Conservation (phyloP, 768 basidiomycete genomes). For the Lentinula lateritia region DNA sequence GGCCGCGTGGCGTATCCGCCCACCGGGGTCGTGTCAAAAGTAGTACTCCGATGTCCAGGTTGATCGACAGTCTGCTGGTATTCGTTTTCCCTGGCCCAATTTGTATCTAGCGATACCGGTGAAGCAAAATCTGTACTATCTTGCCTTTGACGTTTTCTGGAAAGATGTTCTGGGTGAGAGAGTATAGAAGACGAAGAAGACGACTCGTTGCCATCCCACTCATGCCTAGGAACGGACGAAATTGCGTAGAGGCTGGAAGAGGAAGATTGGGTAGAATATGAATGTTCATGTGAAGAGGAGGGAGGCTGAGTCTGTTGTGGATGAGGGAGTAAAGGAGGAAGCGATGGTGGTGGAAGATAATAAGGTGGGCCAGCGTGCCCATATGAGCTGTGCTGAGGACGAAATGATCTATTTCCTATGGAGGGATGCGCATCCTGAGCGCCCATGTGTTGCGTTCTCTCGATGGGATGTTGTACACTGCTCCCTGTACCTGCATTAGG, state of each 20-base stretch:
- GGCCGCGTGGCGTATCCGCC: conserved; percentile 27
- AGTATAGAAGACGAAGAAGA: neutral
- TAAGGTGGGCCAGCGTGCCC: conserved; percentile 1
- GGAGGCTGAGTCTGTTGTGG: neutral
- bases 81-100: neutral
- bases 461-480: neutral
- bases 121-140: neutral
- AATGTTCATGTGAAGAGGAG: neutral
- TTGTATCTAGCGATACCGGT: neutral
- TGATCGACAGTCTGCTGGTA: neutral
- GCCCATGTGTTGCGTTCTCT: neutral
- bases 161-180: neutral
- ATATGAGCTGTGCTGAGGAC: neutral
- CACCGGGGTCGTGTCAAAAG: neutral
- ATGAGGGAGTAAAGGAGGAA: neutral
- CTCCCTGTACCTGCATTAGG: neutral
- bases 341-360: neutral
- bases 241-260: neutral
- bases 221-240: neutral
- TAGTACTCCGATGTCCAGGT: neutral
- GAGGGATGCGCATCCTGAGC: neutral
- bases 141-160: conserved; percentile 1
- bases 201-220: neutral
- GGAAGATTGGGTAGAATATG: neutral
- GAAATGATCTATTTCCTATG: neutral